Evolutionary conservation across 2,329 filamentous ascomycete species (phyloP).

Genomic region (Ophiognomonia clavigignenti-juglandacearum): DNA sequence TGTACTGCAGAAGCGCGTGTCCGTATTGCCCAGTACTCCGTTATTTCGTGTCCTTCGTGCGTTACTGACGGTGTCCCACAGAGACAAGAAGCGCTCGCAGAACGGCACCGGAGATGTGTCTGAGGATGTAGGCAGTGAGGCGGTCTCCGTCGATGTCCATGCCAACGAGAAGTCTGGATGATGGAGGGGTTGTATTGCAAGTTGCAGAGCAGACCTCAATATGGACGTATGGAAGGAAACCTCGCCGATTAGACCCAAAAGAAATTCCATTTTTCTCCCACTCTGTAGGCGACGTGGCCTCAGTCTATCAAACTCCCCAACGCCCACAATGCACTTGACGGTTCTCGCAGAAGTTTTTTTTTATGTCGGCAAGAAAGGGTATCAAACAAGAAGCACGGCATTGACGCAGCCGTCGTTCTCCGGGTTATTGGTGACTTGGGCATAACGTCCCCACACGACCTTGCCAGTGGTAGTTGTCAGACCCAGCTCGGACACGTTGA

Average conservation of each 20-base stretch:
- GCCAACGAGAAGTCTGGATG: slow-evolving; percentile 5
- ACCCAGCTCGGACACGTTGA: slow-evolving; percentile 89
- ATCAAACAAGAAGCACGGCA: slow-evolving; percentile 24
- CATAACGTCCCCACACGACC: slow-evolving; percentile 86
- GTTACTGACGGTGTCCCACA: neutral
- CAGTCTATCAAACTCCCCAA: slow-evolving; percentile 3
- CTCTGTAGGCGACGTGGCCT: neutral
- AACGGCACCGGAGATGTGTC: neutral
- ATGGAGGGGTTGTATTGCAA: neutral
- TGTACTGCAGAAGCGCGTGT: slow-evolving; percentile 27
- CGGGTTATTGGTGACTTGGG: slow-evolving; percentile 58
- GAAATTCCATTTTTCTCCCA: neutral
- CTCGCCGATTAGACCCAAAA: neutral
- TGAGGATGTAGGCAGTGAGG: slow-evolving; percentile 1
- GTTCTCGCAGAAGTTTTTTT: neutral
- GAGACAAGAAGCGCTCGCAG: slow-evolving; percentile 2
- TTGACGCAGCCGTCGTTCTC: slow-evolving; percentile 32
- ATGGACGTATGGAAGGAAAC: neutral
- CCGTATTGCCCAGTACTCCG: slow-evolving; percentile 7
- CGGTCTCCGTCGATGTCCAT: slow-evolving; percentile 1
- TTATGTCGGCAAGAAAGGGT: neutral
- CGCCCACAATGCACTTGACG: slow-evolving; percentile 4
- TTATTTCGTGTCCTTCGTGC: rapidly evolving
- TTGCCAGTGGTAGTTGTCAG: slow-evolving; percentile 88
- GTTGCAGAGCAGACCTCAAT: neutral